Percentiles rank a stretch among this genome's conserved stretches.
These are phyloP conservation scores for Aspergillus pseudoviridinutans DNA, from an alignment of 2,329 filamentous ascomycete species.

Conservation along the genomic window DNA sequence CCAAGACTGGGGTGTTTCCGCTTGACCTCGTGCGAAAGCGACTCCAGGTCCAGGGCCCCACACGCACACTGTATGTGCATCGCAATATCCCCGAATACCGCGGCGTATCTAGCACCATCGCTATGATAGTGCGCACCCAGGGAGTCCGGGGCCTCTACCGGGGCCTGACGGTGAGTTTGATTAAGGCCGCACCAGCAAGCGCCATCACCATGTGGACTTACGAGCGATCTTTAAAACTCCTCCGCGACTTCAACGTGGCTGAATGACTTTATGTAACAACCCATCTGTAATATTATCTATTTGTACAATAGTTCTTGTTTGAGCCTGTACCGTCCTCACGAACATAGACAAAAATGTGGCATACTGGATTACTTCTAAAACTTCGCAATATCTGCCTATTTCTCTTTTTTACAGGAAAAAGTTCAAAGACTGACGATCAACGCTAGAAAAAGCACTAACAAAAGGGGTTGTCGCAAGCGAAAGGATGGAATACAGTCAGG, in stretches of 20 bases:
- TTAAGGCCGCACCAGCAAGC: slow-evolving; percentile 92
- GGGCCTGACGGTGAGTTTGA: slow-evolving; percentile 78
- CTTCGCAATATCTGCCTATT: neutral
- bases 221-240: slow-evolving; percentile 65
- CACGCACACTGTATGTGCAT: slow-evolving; percentile 71
- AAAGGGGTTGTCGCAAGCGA: slow-evolving; percentile 22
- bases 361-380: neutral
- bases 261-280: slow-evolving; percentile 1
- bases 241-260: slow-evolving; percentile 43
- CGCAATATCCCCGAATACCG: slow-evolving; percentile 82
- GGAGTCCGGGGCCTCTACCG: slow-evolving; percentile 79
- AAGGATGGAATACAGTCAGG: slow-evolving; percentile 10
- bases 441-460: slow-evolving; percentile 18
- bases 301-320: neutral
- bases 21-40: slow-evolving; percentile 89
- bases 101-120: slow-evolving; percentile 63
- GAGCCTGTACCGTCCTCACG: neutral
- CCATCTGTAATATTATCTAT: neutral
- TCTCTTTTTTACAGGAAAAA: neutral
- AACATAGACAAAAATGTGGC: neutral
- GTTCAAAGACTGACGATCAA: neutral
- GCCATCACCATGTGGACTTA: slow-evolving; percentile 95
- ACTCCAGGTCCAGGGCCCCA: slow-evolving; percentile 92
- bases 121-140: slow-evolving; percentile 65
- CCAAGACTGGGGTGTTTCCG: slow-evolving; percentile 89